Percentiles rank a stretch among this genome's conserved stretches.
Evolutionary conservation across 2,329 filamentous ascomycete species (phyloP).

Genomic region (Magnaporthiopsis rhizophila): DNA sequence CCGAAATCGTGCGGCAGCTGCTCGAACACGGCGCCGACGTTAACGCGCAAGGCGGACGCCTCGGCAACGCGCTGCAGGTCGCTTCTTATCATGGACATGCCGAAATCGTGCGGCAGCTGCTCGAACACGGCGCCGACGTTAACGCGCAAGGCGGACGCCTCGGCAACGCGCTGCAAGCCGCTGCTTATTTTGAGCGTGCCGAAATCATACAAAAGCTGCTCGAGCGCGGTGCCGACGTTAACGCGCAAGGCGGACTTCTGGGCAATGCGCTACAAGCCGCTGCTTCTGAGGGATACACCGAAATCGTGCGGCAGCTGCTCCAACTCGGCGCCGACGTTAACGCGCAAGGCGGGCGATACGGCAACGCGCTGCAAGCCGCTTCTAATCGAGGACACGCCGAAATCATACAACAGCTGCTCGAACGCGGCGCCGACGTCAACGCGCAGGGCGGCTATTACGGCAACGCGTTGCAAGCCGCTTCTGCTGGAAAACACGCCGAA

Average conservation of each 20-base stretch:
- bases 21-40: conserved; percentile 1
- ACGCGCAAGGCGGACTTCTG: neutral
- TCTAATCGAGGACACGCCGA: neutral
- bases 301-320: too few relatives aligned
- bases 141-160: neutral
- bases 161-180: conserved; percentile 1
- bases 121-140: conserved; percentile 1
- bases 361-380: conserved; percentile 1
- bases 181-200: neutral
- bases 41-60: neutral
- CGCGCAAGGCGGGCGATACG: neutral
- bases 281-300: neutral
- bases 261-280: conserved; percentile 1
- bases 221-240: too few relatives aligned
- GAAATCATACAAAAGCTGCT: neutral
- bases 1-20: neutral
- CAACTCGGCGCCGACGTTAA: neutral
- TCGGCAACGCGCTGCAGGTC: conserved; percentile 1
- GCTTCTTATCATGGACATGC: neutral
- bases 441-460: conserved; percentile 1
- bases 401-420: neutral
- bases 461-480: conserved; percentile 1
- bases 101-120: neutral
- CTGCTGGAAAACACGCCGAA: neutral
- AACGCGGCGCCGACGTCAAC: conserved; percentile 1